Base-by-base conservation (phyloP, 352 stramenopile genomes). In the Globisporangium middletonii region DNA sequence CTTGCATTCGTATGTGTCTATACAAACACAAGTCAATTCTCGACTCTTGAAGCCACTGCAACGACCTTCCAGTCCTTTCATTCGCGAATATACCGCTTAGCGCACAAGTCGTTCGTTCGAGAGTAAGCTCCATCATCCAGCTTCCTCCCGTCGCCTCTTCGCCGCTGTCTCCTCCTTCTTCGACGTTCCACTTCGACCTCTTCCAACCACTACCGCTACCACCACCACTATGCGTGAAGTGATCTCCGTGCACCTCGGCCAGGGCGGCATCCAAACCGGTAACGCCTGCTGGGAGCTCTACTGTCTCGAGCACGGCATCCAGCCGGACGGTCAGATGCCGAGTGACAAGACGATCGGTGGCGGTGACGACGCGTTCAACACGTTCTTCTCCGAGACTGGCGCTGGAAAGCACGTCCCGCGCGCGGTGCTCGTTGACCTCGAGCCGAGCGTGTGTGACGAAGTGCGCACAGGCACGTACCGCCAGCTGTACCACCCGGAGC, bases 361-460 rank as follows among this genome's bases (percentile, higher is more conserved):
- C 64, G 93, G 89, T 15, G 95, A 98, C 65, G 96, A 99, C 65
- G 91, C 95, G 47, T 99, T 98, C 86, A 98, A 98, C 88, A 99
- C 97, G 50, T 97, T 97, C 73, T 98, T 97, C 75, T 91, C 75
- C 33, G 90, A 97, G 66, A 97, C 92, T 12, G 77, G 77, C 19
- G 88, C 89, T 3, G 97, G 97, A 67, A 98, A 98, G 73, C 93
- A 99, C 83, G 96, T 99, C 28, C 97, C 97, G n/a, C 93, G 97
- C 62, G 92, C 95, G 8, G 89, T 99, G 51, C 96, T 98, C 62
- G 94, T 99, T 18, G 97, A 99, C 81, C 78, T 99, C 28, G 97
- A 99, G 75, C 96, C 96, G 7, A 98, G 77, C 15, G 96, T 99
- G n/a, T 98, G 94, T 68, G 96, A 99, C 66, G 94, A 99, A 81